phyloP scores from a whole-genome alignment of 129 eudicot genomes.

The Pulicaria dysenterica region DNA sequence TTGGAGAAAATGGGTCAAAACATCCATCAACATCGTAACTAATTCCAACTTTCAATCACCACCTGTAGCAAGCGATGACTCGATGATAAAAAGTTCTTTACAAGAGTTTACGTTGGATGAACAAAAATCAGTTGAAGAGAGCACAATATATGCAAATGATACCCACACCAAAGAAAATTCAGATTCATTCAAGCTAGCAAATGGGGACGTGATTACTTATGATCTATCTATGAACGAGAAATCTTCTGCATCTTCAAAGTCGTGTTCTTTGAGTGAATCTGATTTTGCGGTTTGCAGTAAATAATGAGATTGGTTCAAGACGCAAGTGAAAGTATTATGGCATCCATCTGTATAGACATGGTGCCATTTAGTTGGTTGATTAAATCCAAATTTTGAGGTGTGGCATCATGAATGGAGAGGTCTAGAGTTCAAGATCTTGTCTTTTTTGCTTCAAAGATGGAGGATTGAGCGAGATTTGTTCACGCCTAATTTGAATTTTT shows the following conservation, averaged over 20 bases:
- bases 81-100: constrained; percentile 32
- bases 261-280: constrained; percentile 23
- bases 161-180: constrained; percentile 9
- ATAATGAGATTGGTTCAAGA: constrained; percentile 18
- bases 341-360: constrained; percentile 31
- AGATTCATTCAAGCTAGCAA: constrained; percentile 23
- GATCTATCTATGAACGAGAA: constrained; percentile 9
- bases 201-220: constrained; percentile 30
- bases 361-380: constrained; percentile 17
- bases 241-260: constrained; percentile 12
- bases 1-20: constrained; percentile 43
- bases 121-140: not conserved
- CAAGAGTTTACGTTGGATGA: constrained; percentile 39
- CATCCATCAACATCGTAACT: constrained; percentile 12
- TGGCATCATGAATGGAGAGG: not conserved
- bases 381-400: constrained; percentile 29
- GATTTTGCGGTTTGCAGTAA: constrained; percentile 33
- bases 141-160: constrained; percentile 3
- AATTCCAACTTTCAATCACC: constrained; percentile 28
- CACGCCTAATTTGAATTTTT: not conserved
- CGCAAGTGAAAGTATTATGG: constrained; percentile 6
- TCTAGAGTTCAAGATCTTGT: constrained; percentile 5
- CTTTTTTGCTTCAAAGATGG: constrained; percentile 3
- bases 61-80: constrained; percentile 17
- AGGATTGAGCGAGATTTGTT: constrained; percentile 27